A percentile compares a stretch with the other conserved stretches of the same genome.
Evolutionary conservation across 805 yeast species (phyloP).

Genomic region (Zygotorulaspora sp.): DNA sequence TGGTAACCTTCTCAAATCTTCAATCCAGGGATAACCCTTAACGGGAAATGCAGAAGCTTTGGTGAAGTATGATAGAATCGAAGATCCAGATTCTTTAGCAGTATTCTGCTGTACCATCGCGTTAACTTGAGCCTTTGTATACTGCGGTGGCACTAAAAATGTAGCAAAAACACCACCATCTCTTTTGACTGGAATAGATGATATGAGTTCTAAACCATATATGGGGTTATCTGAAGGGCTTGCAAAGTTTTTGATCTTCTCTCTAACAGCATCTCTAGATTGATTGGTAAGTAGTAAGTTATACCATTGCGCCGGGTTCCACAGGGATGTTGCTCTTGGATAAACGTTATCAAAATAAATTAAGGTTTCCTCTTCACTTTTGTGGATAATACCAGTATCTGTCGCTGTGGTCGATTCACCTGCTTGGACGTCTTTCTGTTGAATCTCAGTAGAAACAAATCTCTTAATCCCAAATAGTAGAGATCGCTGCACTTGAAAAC

Average conservation of each 20-base stretch:
- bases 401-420: conserved; percentile 54
- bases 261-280: conserved; percentile 39
- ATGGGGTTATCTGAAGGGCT: conserved; percentile 37
- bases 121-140: conserved; percentile 50
- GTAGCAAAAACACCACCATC: conserved; percentile 96
- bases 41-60: conserved; percentile 64
- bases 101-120: conserved; percentile 47
- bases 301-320: conserved; percentile 46
- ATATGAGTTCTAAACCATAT: conserved; percentile 46
- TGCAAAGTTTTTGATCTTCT: conserved; percentile 39
- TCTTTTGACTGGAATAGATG: conserved; percentile 63
- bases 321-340: conserved; percentile 43
- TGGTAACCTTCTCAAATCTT: conserved; percentile 79
- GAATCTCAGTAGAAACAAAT: conserved; percentile 39
- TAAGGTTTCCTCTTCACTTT: conserved; percentile 46
- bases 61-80: conserved; percentile 40
- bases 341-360: conserved; percentile 54
- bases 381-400: conserved; percentile 54
- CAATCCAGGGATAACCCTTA: conserved; percentile 94
- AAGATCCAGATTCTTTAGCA: conserved; percentile 36
- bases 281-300: conserved; percentile 37
- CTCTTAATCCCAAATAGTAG: conserved; percentile 17
- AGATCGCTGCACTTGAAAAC: not conserved
- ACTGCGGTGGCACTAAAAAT: conserved; percentile 53
- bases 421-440: conserved; percentile 42